phyloP scores from a whole-genome alignment of 1,139 yeast genomes.

The Pichia sorboxylosa region DNA sequence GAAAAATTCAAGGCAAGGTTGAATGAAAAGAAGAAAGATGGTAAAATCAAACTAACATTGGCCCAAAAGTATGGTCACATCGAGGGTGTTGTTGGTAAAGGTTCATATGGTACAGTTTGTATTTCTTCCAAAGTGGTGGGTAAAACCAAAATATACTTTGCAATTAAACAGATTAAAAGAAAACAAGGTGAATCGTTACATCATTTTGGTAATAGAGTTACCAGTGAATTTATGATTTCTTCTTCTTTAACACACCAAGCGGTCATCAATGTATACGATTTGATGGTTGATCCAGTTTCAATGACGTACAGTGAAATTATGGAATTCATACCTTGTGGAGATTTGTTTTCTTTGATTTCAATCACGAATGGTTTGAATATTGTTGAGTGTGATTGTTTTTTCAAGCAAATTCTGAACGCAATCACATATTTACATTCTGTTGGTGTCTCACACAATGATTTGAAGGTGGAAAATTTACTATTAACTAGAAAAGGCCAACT shows the following conservation, averaged over 20 bases:
- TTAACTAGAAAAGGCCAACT: conserved; percentile 37
- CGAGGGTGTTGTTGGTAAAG: conserved; percentile 54
- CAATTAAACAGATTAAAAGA: conserved; percentile 60
- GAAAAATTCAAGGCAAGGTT: conserved; percentile 19
- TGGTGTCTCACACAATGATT: conserved; percentile 70
- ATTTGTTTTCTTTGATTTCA: conserved; percentile 39
- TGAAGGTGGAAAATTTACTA: conserved; percentile 57
- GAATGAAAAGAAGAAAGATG: conserved; percentile 13
- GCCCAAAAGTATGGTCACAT: conserved; percentile 48
- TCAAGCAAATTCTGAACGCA: conserved; percentile 57
- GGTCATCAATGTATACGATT: conserved; percentile 55
- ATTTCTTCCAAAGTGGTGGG: conserved; percentile 32
- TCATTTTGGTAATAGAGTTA: conserved; percentile 55
- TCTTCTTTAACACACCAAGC: conserved; percentile 60
- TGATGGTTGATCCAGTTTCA: conserved; percentile 39
- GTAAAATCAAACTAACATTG: conserved; percentile 18
- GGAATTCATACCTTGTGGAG: conserved; percentile 72
- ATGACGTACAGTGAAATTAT: conserved; percentile 63
- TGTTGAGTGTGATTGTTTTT: conserved; percentile 56
- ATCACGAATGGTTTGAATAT: conserved; percentile 31
- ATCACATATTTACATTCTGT: conserved; percentile 56
- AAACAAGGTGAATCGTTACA: conserved; percentile 39
- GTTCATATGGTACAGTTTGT: conserved; percentile 58
- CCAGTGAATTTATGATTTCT: conserved; percentile 70
- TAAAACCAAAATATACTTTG: conserved; percentile 32